A percentile compares a stretch with the other conserved stretches of the same genome.
These are phyloP conservation scores for Colletotrichum lentis DNA, from an alignment of 2,329 filamentous ascomycete species.

Conservation along the genomic window DNA sequence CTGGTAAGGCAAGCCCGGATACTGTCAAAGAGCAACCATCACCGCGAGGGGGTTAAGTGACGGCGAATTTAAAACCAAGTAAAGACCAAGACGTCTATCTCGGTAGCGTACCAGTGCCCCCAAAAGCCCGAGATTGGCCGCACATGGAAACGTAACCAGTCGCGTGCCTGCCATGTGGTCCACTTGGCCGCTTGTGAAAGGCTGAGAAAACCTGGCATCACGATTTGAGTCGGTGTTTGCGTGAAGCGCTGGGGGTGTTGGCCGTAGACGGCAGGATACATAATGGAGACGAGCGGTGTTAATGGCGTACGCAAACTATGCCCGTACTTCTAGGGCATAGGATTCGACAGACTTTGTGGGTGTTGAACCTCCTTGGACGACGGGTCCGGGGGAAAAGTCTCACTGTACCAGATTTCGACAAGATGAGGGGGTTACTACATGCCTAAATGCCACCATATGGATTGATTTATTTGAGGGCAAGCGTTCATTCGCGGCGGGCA, in stretches of 20 bases:
- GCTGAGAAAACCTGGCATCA: slow-evolving; percentile 32
- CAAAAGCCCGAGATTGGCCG: slow-evolving; percentile 19
- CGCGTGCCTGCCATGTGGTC: slow-evolving; percentile 39
- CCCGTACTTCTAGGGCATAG: slow-evolving; percentile 1
- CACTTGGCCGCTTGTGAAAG: slow-evolving; percentile 46
- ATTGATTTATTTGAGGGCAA: neutral
- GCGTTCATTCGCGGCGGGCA: slow-evolving; percentile 14
- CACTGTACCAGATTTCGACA: neutral
- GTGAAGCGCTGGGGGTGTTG: neutral
- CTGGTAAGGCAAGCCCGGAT: slow-evolving; percentile 4
- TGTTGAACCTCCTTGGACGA: slow-evolving; percentile 1
- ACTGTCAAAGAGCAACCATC: slow-evolving; percentile 4
- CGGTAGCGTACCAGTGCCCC: neutral
- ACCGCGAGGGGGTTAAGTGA: slow-evolving; percentile 1
- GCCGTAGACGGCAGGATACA: slow-evolving; percentile 10
- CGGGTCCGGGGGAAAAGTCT: neutral
- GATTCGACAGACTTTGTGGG: neutral
- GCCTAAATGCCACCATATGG: neutral
- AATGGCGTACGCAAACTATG: slow-evolving; percentile 2
- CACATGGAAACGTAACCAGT: slow-evolving; percentile 35
- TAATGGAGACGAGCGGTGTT: slow-evolving; percentile 11
- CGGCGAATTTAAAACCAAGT: slow-evolving; percentile 1
- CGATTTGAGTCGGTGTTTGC: slow-evolving; percentile 4
- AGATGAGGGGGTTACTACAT: neutral
- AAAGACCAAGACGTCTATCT: neutral